Evolutionary conservation across 2,329 filamentous ascomycete species (phyloP).

Genomic region (Xylaria sp.): DNA sequence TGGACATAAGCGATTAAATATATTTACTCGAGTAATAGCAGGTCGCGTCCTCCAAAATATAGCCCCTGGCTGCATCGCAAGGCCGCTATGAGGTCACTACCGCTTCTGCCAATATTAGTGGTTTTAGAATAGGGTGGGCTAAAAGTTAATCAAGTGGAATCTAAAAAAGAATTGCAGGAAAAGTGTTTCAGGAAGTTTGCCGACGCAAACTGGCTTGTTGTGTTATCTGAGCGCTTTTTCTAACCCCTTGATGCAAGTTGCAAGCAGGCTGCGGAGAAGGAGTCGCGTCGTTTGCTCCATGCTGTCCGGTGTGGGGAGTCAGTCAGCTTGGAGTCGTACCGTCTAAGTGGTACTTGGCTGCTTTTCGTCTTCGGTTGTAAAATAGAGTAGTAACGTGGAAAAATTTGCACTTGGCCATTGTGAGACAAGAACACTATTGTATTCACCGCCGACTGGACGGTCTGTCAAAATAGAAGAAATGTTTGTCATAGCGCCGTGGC

Average conservation of each 20-base stretch:
- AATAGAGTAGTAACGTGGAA: background rate
- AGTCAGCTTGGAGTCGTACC: slow-evolving; percentile 3
- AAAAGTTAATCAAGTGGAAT: background rate
- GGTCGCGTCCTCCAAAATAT: background rate
- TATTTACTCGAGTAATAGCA: background rate
- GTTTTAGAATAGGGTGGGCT: too few relatives aligned
- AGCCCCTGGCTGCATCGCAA: background rate
- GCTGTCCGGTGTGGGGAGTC: slow-evolving; percentile 8
- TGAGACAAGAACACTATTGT: background rate
- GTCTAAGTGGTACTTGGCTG: background rate
- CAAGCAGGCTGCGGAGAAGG: slow-evolving; percentile 2
- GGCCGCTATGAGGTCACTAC: background rate
- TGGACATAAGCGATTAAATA: background rate
- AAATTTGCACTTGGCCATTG: background rate
- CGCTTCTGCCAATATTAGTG: background rate
- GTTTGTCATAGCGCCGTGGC: slow-evolving; percentile 5
- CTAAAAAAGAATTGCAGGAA: background rate
- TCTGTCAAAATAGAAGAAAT: slow-evolving; percentile 1
- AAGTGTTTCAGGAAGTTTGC: background rate
- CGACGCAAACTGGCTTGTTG: slow-evolving; percentile 8
- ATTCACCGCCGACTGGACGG: background rate
- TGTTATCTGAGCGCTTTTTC: background rate
- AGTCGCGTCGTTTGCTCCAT: slow-evolving; percentile 10
- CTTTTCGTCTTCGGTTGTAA: background rate
- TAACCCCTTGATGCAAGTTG: background rate